Evolutionary conservation across 2,329 filamentous ascomycete genomes (phyloP), one percentile per base, ranked within the genome.

Genomic region (Stagonosporopsis rhizophila): DNA sequence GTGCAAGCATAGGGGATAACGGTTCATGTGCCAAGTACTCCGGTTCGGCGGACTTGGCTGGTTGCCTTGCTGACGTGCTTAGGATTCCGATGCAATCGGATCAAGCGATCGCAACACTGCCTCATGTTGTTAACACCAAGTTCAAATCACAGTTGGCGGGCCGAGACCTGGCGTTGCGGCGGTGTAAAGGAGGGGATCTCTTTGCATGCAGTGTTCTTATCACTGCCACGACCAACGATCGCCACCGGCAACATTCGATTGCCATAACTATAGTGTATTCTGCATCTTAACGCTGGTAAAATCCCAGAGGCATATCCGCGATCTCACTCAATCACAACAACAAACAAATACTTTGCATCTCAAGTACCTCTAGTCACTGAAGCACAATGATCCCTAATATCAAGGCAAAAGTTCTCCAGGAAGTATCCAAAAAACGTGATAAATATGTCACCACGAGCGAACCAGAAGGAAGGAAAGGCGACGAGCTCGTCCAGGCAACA

Each of bases 21-120:
- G 14, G 15, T 28, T 30, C 30, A 27, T 7, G 27, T 41, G 46
- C 46, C 46, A 41, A 49, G 46, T 19, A 2, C 12, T 49, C 46
- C 46, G 37, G 12, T 27, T 41, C 46, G 46, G 37, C 19, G 17
- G 19, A 32, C 46, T 49, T 40, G 46, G 37, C 46, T 41, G 46
- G 46, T 17, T 49, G 46, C 46, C 46, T 30, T 34, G 46, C 46
- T 41, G 30, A 49, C 35, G 34, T 25, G 37, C 44, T 39, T 19
- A 41, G 35, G 11, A 9, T 25, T 40, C 20, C 35, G 46, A 15
- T 32, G 35, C 37, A 41, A 41, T 40, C 37, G 40, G 37, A 22
- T 23, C 4, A 2, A 17, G 14, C 6, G 28, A 6, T 23, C 23
- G 7, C 19, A 34, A 23, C 46, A 41, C 46, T 41, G 37, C 46